Conservation (phyloP, 2,329 filamentous ascomycete species). For the Diplocarpon mali region DNA sequence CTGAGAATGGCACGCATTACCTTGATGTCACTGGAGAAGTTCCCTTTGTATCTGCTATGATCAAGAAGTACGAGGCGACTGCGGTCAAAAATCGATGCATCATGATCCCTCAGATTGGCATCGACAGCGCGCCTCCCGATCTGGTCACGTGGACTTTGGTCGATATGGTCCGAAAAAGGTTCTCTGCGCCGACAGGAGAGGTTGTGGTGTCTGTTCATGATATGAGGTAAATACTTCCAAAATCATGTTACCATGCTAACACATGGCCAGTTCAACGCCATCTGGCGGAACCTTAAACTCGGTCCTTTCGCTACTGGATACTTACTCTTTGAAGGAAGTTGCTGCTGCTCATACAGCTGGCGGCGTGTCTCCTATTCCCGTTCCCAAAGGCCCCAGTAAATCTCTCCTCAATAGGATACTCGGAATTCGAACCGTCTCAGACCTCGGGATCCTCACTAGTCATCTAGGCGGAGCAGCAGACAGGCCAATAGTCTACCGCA, state of each 20-base stretch:
- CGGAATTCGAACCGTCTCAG: conserved; percentile 37
- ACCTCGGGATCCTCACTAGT: conserved; percentile 45
- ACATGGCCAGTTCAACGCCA: conserved; percentile 33
- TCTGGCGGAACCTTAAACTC: conserved; percentile 63
- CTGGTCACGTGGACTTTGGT: conserved; percentile 42
- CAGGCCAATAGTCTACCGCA: conserved; percentile 44
- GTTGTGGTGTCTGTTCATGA: conserved; percentile 40
- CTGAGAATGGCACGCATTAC: conserved; percentile 52
- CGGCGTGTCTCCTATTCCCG: conserved; percentile 44
- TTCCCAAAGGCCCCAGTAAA: conserved; percentile 20
- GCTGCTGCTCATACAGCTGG: conserved; percentile 38
- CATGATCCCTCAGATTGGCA: conserved; percentile 49
- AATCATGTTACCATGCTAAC: not conserved
- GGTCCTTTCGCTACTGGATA: conserved; percentile 46
- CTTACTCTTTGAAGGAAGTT: conserved; percentile 39
- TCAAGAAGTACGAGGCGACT: conserved; percentile 42
- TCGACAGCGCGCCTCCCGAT: conserved; percentile 54
- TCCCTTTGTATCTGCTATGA: conserved; percentile 48
- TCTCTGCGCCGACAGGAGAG: conserved; percentile 40
- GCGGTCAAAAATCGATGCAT: conserved; percentile 45
- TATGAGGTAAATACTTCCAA: conserved; percentile 28
- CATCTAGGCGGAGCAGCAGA: conserved; percentile 41
- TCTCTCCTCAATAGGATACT: conserved; percentile 36
- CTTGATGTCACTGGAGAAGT: conserved; percentile 52
- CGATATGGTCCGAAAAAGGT: conserved; percentile 37